Base-by-base conservation (phyloP, 345 rosid species). In the Populus pruinosa region DNA sequence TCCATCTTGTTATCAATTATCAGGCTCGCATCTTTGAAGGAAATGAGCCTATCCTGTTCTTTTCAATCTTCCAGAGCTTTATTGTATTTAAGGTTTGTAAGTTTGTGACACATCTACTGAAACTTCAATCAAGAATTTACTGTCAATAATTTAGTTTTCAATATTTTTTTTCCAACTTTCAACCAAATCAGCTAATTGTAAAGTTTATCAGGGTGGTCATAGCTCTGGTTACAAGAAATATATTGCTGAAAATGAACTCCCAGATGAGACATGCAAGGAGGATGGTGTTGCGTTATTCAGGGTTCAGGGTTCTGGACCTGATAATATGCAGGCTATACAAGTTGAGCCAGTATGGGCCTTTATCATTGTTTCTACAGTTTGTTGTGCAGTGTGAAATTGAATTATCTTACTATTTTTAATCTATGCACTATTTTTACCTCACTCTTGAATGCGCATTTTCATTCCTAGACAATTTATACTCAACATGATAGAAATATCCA, bases 281-380 rank as follows among this genome's bases (percentile, higher is more conserved):
- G 92, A 92, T 74, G 93, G 95, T 76, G 55, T 90, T 80, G 99
- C 99, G 13, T 71, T 96, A 69, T 96, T 96, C 82, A 88, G 93
- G 66, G 81, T 94, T 78, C 98, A 96, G 84, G 99, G 99, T 70
- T 87, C 97, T 84, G 99, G 98, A 86, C 99, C 99, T 44, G 98
- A 96, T 77, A 56, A 56, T n/a, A 56, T 56, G 63, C 25, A 56
- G 3, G 63, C 47, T 43, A 43, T 43, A 43, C 47, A 43, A 43
- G 47, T 43, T 43, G 47, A 43, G 3, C 47, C 47, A 43, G 47
- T 43, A 43, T 43, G 47, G 11, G 47, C 4, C 47, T 43, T 43
- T 11, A 43, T 43, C 47, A 43, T 43, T 43, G 47, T 43, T 43
- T 43, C 14, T 43, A 11, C 47, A 43, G 47, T 43, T 43, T 43